phyloP scores from a whole-genome alignment of 2,329 filamentous ascomycete genomes.

The Tolypocladium album region DNA sequence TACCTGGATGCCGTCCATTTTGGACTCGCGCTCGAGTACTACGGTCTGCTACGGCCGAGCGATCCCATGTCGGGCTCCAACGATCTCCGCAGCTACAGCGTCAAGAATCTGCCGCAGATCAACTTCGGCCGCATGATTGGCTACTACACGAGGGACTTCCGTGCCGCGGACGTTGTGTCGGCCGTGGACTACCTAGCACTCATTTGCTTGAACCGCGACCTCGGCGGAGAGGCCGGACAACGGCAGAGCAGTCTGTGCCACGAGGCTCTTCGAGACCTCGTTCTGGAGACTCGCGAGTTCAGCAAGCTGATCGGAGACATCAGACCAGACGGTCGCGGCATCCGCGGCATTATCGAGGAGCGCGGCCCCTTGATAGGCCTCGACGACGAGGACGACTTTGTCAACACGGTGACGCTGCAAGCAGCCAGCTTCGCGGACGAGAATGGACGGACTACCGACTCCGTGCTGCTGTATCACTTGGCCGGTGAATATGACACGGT shows the following conservation, averaged over 20 bases:
- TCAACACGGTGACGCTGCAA: constrained; percentile 85
- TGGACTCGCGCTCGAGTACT: constrained; percentile 78
- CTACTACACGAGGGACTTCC: constrained; percentile 93
- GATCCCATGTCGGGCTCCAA: constrained; percentile 66
- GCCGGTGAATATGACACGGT: constrained; percentile 94
- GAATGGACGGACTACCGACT: constrained; percentile 85
- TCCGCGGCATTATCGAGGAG: constrained; percentile 79
- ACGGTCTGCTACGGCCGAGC: constrained; percentile 78
- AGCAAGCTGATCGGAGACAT: constrained; percentile 90
- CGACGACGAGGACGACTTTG: constrained; percentile 69
- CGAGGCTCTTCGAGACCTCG: constrained; percentile 84
- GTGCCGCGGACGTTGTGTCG: constrained; percentile 76
- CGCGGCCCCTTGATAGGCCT: constrained; percentile 74
- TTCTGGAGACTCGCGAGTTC: constrained; percentile 94
- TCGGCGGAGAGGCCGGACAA: constrained; percentile 61
- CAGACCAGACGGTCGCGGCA: constrained; percentile 70
- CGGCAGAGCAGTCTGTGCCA: constrained; percentile 78
- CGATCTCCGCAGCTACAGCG: constrained; percentile 57
- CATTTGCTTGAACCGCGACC: constrained; percentile 83
- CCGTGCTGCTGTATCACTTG: constrained; percentile 87
- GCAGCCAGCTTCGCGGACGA: constrained; percentile 90
- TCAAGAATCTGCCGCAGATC: constrained; percentile 65
- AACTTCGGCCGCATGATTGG: constrained; percentile 92
- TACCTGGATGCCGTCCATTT: constrained; percentile 95
- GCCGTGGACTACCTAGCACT: constrained; percentile 89